phyloP scores from a whole-genome alignment of 257 asterid species.

The Solanum pinnatisectum region DNA sequence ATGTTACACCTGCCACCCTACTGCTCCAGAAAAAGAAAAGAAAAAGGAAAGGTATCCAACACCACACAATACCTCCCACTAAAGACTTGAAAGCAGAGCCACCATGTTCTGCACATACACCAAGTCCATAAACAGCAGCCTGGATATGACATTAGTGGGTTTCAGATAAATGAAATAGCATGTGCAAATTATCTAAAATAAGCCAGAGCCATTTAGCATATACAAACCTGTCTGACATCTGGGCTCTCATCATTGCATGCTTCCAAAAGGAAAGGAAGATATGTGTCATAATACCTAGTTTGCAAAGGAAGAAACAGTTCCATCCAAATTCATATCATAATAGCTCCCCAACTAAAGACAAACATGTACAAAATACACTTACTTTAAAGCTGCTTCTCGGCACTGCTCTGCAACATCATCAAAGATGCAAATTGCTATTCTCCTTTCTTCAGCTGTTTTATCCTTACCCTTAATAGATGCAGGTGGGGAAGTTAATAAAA shows the following conservation, averaged over 20 bases:
- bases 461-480: constrained; percentile 68
- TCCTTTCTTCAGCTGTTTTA: constrained; percentile 91
- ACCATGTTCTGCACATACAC: constrained; percentile 92
- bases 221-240: constrained; percentile 86
- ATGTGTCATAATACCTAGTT: constrained; percentile 75
- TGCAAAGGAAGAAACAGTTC: not conserved
- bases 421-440: constrained; percentile 95
- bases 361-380: constrained; percentile 1
- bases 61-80: constrained; percentile 57
- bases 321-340: not conserved
- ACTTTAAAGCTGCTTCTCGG: constrained; percentile 81
- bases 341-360: constrained; percentile 5
- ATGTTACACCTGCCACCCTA: not conserved
- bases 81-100: constrained; percentile 78
- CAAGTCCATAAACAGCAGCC: constrained; percentile 99
- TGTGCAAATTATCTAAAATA: not conserved
- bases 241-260: constrained; percentile 92
- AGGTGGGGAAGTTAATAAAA: not conserved
- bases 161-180: constrained; percentile 9
- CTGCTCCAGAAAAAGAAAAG: not conserved
- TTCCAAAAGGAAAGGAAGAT: constrained; percentile 94
- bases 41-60: not conserved
- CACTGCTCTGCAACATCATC: constrained; percentile 99
- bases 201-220: not conserved
- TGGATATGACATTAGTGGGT: constrained; percentile 18